These are phyloP conservation scores for Lindgomyces ingoldianus DNA, from an alignment of 495 filamentous ascomycete species.

Conservation along the genomic window DNA sequence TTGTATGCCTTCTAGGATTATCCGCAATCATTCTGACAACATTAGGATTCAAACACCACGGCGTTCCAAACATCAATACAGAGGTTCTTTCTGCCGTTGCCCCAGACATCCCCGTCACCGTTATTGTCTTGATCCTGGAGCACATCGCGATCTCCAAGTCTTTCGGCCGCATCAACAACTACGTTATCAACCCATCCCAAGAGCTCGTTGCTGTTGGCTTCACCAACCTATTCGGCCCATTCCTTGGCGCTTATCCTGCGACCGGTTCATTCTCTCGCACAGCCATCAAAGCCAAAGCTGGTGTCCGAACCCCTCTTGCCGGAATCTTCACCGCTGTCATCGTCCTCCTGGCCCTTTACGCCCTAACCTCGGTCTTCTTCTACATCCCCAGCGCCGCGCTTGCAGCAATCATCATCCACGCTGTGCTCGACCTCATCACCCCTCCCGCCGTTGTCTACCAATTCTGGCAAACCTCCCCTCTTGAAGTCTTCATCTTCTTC, in stretches of 20 bases:
- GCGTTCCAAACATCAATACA: slow-evolving; percentile 66
- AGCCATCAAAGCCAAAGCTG: slow-evolving; percentile 96
- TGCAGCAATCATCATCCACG: slow-evolving; percentile 94
- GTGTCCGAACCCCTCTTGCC: slow-evolving; percentile 88
- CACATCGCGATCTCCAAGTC: slow-evolving; percentile 87
- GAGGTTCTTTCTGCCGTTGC: slow-evolving; percentile 63
- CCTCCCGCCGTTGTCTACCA: slow-evolving; percentile 90
- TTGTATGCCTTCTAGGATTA: neutral
- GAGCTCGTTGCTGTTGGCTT: slow-evolving; percentile 95
- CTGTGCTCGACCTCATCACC: slow-evolving; percentile 91
- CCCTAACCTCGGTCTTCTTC: slow-evolving; percentile 88
- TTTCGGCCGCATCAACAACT: slow-evolving; percentile 95
- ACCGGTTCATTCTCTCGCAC: slow-evolving; percentile 97
- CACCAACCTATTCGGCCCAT: slow-evolving; percentile 87
- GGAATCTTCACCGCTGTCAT: slow-evolving; percentile 87
- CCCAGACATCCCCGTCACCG: slow-evolving; percentile 69
- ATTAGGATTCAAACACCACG: slow-evolving; percentile 68
- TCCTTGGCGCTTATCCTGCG: slow-evolving; percentile 89
- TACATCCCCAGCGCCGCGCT: slow-evolving; percentile 84
- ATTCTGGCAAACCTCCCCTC: slow-evolving; percentile 89
- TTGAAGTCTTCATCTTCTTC: slow-evolving; percentile 93
- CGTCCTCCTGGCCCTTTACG: slow-evolving; percentile 90
- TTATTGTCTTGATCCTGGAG: slow-evolving; percentile 94
- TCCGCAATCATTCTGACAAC: neutral
- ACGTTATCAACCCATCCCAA: slow-evolving; percentile 93